A percentile compares a stretch with the other conserved stretches of the same genome.
Evolutionary conservation across 371 early-diverging fungal species (phyloP).

Genomic region (Coemansia sp.): DNA sequence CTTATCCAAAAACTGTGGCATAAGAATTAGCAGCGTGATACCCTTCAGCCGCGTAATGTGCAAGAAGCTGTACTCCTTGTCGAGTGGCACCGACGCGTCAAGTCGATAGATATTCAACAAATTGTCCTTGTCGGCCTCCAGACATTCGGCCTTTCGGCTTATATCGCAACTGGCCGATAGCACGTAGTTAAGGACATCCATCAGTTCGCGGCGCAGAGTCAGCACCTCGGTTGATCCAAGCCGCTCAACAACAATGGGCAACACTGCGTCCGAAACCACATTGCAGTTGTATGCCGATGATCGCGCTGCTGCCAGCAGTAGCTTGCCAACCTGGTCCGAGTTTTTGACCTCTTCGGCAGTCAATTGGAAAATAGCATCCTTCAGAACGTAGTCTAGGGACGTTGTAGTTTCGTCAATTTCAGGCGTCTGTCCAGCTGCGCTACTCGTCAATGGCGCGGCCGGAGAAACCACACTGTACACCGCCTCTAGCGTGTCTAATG

Average conservation of each 20-base stretch:
- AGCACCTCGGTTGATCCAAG: constrained; percentile 30
- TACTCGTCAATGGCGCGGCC: constrained; percentile 2
- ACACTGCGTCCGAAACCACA: constrained; percentile 36
- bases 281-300: constrained; percentile 49
- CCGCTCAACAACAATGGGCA: constrained; percentile 40
- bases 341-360: constrained; percentile 47
- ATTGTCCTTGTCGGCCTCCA: constrained; percentile 35
- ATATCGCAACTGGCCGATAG: constrained; percentile 45
- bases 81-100: constrained; percentile 39
- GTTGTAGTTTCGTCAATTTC: constrained; percentile 23
- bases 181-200: constrained; percentile 46
- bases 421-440: constrained; percentile 1
- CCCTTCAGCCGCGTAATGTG: constrained; percentile 68
- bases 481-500: constrained; percentile 54
- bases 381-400: constrained; percentile 43
- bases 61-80: constrained; percentile 71
- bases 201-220: constrained; percentile 45
- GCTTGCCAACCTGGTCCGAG: constrained; percentile 40
- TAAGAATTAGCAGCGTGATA: constrained; percentile 62
- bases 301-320: constrained; percentile 34
- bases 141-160: constrained; percentile 36
- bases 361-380: constrained; percentile 46
- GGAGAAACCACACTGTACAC: constrained; percentile 58
- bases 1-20: constrained; percentile 57
- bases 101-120: constrained; percentile 43